A percentile compares a stretch with the other conserved stretches of the same genome.
phyloP scores from a whole-genome alignment of 768 basidiomycete species.

The Lactarius indigo region DNA sequence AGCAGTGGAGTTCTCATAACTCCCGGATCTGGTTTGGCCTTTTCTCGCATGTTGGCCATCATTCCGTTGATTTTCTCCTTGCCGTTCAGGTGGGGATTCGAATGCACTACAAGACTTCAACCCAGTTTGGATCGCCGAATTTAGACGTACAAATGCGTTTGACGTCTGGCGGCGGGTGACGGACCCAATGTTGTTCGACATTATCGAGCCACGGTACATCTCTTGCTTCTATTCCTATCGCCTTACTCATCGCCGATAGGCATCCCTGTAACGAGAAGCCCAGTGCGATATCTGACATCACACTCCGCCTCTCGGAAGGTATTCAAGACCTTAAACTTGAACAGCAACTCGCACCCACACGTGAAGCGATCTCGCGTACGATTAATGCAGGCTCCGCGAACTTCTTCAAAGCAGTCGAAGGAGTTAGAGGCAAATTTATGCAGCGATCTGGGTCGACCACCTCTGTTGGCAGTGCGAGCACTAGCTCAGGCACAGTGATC shows the following conservation, averaged over 20 bases:
- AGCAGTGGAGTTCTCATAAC: conserved; percentile 61
- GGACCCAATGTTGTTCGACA: conserved; percentile 91
- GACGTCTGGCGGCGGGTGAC: conserved; percentile 89
- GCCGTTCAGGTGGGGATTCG: conserved; percentile 45
- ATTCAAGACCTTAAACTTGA: conserved; percentile 92
- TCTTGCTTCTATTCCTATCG: conserved; percentile 2
- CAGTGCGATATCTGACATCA: conserved; percentile 85
- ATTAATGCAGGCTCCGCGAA: conserved; percentile 69
- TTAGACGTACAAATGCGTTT: conserved; percentile 83
- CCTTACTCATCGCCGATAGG: conserved; percentile 36
- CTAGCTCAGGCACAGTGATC: conserved; percentile 29
- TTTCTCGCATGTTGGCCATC: neutral
- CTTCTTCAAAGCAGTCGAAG: conserved; percentile 88
- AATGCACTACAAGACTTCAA: conserved; percentile 79
- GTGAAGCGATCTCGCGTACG: conserved; percentile 83
- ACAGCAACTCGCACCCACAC: conserved; percentile 88
- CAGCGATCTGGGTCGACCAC: conserved; percentile 34
- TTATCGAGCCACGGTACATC: conserved; percentile 82
- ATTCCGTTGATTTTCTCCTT: neutral
- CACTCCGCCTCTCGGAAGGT: conserved; percentile 87
- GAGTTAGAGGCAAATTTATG: conserved; percentile 74
- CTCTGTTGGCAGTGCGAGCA: conserved; percentile 23
- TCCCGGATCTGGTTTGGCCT: conserved; percentile 48
- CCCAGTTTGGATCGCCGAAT: conserved; percentile 81
- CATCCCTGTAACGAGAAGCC: conserved; percentile 94